Base-by-base conservation (phyloP, 306 rosid genomes). In the Potentilla sterilis region DNA sequence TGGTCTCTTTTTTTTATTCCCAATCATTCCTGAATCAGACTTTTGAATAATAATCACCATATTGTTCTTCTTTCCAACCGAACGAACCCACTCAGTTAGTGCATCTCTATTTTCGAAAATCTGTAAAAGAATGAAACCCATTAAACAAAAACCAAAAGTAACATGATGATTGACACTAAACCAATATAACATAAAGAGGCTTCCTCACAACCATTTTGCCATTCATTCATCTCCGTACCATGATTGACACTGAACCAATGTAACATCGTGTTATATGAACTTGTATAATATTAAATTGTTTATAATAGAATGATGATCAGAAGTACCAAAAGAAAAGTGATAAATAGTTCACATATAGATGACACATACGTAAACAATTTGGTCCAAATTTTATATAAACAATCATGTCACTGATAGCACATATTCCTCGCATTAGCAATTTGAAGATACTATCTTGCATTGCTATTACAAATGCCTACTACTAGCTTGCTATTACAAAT, bases 371-470 rank as follows among this genome's bases (percentile, higher is more conserved):
- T 37, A 22, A 43, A 15, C 62, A 70, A 49, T 24, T 48, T 18
- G 6, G 43, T 34, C 74, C 22, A 18, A 70, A 70, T 49, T 49
- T 70, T 49, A 34, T 34, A 70, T 18, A 70, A 51, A 12, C 75
- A 37, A 70, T 52, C 37, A 19, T 52, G 64, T 71, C 64, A 63
- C 18, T 0, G 19, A 71, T 5, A 14, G 47, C 35, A 37, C 75
- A 37, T 47, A 35, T 12, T 21, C 37, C 49, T 21, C 34, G 41
- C 52, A 28, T 35, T 52, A 58, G 48, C 12, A 58, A 58, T n/a
- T 13, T 37, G 22, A n/a, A 47, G 46, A 54, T 52, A 37, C 24
- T 19, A 37, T n/a, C n/a, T n/a, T n/a, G n/a, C n/a, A n/a, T n/a
- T n/a, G n/a, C n/a, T n/a, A n/a, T n/a, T n/a, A n/a, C n/a, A n/a